These are phyloP conservation scores for Rhizophlyctis rosea DNA, from an alignment of 192 early-diverging fungal genomes.

Conservation along the genomic window DNA sequence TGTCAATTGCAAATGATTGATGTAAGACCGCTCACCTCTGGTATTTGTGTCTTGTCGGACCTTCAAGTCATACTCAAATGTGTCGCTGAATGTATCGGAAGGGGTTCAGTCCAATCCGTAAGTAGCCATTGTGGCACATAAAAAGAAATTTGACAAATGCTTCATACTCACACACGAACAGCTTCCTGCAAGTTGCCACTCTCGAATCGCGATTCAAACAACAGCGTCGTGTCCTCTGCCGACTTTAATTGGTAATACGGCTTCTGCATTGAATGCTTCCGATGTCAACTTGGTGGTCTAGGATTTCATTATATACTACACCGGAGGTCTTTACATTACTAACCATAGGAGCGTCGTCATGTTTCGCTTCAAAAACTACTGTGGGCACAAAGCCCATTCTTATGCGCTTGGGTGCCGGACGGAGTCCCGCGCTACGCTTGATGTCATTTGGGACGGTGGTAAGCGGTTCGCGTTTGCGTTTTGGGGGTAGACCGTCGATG, in stretches of 20 bases:
- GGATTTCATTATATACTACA: background rate
- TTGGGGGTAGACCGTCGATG: background rate
- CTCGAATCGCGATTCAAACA: conserved; percentile 48
- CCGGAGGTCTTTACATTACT: background rate
- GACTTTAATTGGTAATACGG: conserved; percentile 4
- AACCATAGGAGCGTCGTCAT: background rate
- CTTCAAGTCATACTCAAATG: conserved; percentile 29
- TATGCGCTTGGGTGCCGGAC: background rate
- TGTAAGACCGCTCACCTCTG: conserved; percentile 14
- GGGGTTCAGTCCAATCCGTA: too few species aligned
- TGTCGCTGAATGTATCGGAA: background rate
- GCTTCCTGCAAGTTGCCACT: conserved; percentile 41
- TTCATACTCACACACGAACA: conserved; percentile 14
- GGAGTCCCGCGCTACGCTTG: background rate
- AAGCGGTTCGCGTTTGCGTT: background rate
- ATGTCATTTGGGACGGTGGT: background rate
- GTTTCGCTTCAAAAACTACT: background rate
- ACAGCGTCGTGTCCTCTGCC: conserved; percentile 10
- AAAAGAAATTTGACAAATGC: too few species aligned
- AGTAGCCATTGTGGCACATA: too few species aligned
- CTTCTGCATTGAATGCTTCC: background rate
- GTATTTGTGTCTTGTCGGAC: conserved; percentile 31
- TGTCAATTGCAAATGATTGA: too few species aligned
- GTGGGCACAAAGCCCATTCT: background rate
- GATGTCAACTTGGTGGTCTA: background rate